These are phyloP conservation scores for Flaveria floridana DNA, from an alignment of 140 eudicot genomes.

Conservation along the genomic window DNA sequence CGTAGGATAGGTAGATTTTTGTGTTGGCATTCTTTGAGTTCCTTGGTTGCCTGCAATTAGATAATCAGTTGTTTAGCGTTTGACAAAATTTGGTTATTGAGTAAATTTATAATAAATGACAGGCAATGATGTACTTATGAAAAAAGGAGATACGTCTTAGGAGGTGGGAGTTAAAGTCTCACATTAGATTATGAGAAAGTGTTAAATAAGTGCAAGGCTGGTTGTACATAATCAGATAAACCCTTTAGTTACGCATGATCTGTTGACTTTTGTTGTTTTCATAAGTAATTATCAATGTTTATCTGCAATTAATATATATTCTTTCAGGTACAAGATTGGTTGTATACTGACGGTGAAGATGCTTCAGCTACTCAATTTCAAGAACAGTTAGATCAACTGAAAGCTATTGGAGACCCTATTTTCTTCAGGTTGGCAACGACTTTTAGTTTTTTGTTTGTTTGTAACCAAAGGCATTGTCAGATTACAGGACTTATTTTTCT, in stretches of 20 bases:
- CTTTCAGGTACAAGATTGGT: slow-evolving; percentile 90
- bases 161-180: neutral
- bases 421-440: slow-evolving; percentile 60
- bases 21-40: no score
- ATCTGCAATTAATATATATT: slow-evolving; percentile 20
- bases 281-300: neutral
- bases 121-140: neutral
- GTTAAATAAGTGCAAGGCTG: neutral
- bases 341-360: slow-evolving; percentile 98
- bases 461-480: slow-evolving; percentile 8
- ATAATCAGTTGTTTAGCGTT: neutral
- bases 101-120: slow-evolving; percentile 1
- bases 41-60: neutral
- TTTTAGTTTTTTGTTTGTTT: slow-evolving; percentile 6
- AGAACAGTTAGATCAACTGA: slow-evolving; percentile 63
- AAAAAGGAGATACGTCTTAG: neutral
- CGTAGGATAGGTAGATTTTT: no score
- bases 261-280: slow-evolving; percentile 9
- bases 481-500: slow-evolving; percentile 21
- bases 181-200: neutral
- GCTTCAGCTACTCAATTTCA: slow-evolving; percentile 87
- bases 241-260: neutral
- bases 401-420: slow-evolving; percentile 91
- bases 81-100: neutral
- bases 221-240: neutral